Evolutionary conservation across 2,329 filamentous ascomycete genomes (phyloP).

Genomic region (Claviceps humidiphila): DNA sequence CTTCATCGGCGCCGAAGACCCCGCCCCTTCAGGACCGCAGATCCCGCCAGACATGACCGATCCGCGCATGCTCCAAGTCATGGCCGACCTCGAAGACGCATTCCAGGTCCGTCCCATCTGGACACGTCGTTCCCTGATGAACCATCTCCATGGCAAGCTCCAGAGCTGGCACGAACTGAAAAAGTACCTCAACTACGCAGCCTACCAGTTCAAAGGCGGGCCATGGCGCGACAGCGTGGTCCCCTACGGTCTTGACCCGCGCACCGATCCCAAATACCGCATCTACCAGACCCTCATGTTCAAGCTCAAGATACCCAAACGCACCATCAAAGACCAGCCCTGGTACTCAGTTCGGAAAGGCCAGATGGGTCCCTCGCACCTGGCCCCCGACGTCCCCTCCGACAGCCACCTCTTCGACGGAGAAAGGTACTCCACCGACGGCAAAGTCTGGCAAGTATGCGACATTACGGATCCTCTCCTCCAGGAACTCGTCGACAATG

Average conservation of each 20-base stretch:
- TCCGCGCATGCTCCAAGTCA: slow-evolving; percentile 46
- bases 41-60: slow-evolving; percentile 46
- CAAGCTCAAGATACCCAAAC: slow-evolving; percentile 47
- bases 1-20: slow-evolving; percentile 47
- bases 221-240: slow-evolving; percentile 86
- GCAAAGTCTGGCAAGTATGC: slow-evolving; percentile 88
- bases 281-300: slow-evolving; percentile 85
- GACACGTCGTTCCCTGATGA: slow-evolving; percentile 71
- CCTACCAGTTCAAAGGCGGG: slow-evolving; percentile 84
- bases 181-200: slow-evolving; percentile 68
- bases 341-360: slow-evolving; percentile 35
- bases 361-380: slow-evolving; percentile 25
- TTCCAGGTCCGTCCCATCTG: slow-evolving; percentile 70
- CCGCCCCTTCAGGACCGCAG: slow-evolving; percentile 48
- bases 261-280: slow-evolving; percentile 61
- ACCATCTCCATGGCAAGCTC: slow-evolving; percentile 45
- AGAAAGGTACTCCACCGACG: slow-evolving; percentile 57
- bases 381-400: slow-evolving; percentile 25
- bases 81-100: slow-evolving; percentile 48
- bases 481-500: slow-evolving; percentile 47
- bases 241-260: slow-evolving; percentile 74
- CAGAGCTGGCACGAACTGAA: slow-evolving; percentile 49
- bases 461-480: slow-evolving; percentile 78
- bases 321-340: slow-evolving; percentile 30
- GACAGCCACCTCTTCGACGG: slow-evolving; percentile 74